A percentile compares a stretch with the other conserved stretches of the same genome.
Evolutionary conservation across 305 asterid genomes (phyloP).

Genomic region (Stenogyne calaminthoides): DNA sequence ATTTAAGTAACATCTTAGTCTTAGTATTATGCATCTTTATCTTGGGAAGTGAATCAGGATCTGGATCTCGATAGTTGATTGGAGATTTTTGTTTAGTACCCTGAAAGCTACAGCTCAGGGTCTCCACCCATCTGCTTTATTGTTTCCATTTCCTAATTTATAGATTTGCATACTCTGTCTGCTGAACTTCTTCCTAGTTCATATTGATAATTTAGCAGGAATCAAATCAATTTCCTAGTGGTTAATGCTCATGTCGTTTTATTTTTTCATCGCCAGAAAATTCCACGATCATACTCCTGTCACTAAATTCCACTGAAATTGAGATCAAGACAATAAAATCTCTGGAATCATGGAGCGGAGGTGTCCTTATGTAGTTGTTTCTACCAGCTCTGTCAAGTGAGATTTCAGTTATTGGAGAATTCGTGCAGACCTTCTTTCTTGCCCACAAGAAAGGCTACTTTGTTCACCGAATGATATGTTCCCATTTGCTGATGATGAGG

Average conservation of each 20-base stretch:
- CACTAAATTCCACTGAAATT: constrained; percentile 61
- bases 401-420: constrained; percentile 60
- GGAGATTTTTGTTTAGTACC: neutral
- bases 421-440: constrained; percentile 88
- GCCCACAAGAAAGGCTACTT: constrained; percentile 96
- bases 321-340: constrained; percentile 86
- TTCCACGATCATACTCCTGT: constrained; percentile 59
- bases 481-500: constrained; percentile 71
- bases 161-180: neutral
- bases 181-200: neutral
- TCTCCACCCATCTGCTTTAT: neutral
- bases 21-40: neutral
- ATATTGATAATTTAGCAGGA: neutral
- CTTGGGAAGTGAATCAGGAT: constrained; percentile 6
- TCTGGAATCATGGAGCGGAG: constrained; percentile 78
- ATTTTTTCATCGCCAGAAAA: constrained; percentile 52
- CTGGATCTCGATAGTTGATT: constrained; percentile 12
- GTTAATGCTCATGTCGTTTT: constrained; percentile 20
- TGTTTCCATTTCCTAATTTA: neutral
- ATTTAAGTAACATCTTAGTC: neutral
- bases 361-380: constrained; percentile 80
- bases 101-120: neutral
- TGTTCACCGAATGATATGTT: constrained; percentile 83
- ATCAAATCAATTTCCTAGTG: constrained; percentile 6
- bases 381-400: constrained; percentile 72